Evolutionary conservation across 805 yeast species (phyloP).

Genomic region (Candida lessepsii): DNA sequence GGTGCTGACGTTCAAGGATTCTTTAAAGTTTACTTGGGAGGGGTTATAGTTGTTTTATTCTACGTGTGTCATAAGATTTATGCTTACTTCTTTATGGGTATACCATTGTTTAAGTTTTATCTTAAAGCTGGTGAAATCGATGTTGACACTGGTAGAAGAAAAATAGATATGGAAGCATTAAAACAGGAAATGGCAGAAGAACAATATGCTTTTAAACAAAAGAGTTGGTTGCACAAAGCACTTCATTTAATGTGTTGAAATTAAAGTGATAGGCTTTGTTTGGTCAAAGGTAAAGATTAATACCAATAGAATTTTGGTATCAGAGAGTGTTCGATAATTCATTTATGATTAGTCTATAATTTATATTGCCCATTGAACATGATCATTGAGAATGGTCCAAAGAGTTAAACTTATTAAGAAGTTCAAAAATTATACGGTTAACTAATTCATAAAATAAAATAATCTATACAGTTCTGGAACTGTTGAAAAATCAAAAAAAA

Average conservation of each 20-base stretch:
- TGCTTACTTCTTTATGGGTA: slow-evolving; percentile 24
- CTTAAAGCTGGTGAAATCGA: slow-evolving; percentile 53
- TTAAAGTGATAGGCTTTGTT: background rate
- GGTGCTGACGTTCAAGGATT: slow-evolving; percentile 39
- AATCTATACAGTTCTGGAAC: too few species aligned
- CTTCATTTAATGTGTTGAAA: slow-evolving; percentile 17
- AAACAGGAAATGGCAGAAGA: slow-evolving; percentile 54
- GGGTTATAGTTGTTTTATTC: slow-evolving; percentile 39
- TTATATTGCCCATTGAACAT: too few species aligned
- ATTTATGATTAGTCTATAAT: too few species aligned
- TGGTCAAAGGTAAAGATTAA: too few species aligned
- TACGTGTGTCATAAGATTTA: slow-evolving; percentile 54
- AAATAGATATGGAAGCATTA: slow-evolving; percentile 51
- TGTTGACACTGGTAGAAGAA: slow-evolving; percentile 62
- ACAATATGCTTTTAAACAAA: slow-evolving; percentile 12
- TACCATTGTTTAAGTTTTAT: slow-evolving; percentile 33
- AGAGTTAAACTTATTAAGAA: too few species aligned
- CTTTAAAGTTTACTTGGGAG: slow-evolving; percentile 56
- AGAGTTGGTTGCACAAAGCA: slow-evolving; percentile 15
- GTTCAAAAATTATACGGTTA: too few species aligned
- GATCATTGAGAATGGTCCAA: too few species aligned
- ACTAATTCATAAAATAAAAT: too few species aligned
- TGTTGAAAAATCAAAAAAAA: too few species aligned
- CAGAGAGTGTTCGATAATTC: too few species aligned
- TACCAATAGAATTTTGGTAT: too few species aligned